These are phyloP conservation scores for Parastagonospora nodorum DNA, from an alignment of 2,329 filamentous ascomycete genomes.

Conservation along the genomic window DNA sequence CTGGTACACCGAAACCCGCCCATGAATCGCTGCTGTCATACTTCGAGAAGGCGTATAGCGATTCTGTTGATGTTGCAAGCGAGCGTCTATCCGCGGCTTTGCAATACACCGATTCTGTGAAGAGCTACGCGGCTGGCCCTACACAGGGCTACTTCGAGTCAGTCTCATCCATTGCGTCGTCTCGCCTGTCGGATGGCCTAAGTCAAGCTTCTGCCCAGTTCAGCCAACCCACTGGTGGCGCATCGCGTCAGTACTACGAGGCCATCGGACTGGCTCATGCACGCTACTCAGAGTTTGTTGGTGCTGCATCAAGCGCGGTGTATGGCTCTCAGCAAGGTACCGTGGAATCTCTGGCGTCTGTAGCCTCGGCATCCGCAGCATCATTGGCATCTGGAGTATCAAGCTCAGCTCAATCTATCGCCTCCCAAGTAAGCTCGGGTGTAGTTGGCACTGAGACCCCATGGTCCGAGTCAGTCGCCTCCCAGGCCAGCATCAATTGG, in stretches of 20 bases:
- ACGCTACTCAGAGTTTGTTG: slow-evolving; percentile 75
- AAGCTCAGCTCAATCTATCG: slow-evolving; percentile 43
- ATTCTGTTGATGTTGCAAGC: slow-evolving; percentile 66
- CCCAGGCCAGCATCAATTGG: slow-evolving; percentile 66
- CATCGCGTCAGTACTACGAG: slow-evolving; percentile 74
- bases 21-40: slow-evolving; percentile 73
- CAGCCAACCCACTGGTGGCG: slow-evolving; percentile 65
- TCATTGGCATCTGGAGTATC: slow-evolving; percentile 53
- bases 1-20: slow-evolving; percentile 70
- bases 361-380: slow-evolving; percentile 53
- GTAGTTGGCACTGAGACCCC: slow-evolving; percentile 56
- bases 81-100: slow-evolving; percentile 62
- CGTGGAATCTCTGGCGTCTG: slow-evolving; percentile 41
- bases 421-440: slow-evolving; percentile 53
- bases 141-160: slow-evolving; percentile 59
- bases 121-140: slow-evolving; percentile 47
- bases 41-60: slow-evolving; percentile 70
- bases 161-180: slow-evolving; percentile 70
- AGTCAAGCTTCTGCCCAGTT: slow-evolving; percentile 73
- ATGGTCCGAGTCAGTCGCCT: slow-evolving; percentile 59
- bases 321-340: slow-evolving; percentile 54
- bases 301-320: slow-evolving; percentile 71
- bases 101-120: slow-evolving; percentile 48
- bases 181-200: slow-evolving; percentile 72
- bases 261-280: slow-evolving; percentile 79